phyloP scores from a whole-genome alignment of 169 alveolate species.

The Plasmodium berghei region DNA sequence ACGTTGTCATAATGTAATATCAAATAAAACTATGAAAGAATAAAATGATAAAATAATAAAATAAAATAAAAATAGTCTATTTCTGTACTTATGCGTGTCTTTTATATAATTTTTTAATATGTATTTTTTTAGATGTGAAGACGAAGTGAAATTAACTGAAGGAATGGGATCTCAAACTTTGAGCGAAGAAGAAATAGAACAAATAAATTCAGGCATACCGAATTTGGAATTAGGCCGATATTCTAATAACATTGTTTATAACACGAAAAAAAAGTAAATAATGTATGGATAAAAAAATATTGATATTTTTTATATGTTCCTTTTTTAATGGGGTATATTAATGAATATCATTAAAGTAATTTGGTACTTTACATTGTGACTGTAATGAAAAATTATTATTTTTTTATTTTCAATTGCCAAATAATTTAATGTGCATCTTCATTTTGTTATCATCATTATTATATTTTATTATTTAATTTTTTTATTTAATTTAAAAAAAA shows the following conservation, averaged over 20 bases:
- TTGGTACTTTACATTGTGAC: too few relatives aligned
- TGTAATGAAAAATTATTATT: too few relatives aligned
- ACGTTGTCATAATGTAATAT: constrained; percentile 28
- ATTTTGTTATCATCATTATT: too few relatives aligned
- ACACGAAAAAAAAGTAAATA: neutral
- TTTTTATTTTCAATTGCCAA: too few relatives aligned
- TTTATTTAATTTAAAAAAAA: too few relatives aligned
- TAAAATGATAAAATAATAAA: neutral
- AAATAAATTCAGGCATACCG: constrained; percentile 29
- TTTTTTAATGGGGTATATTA: too few relatives aligned
- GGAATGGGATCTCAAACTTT: neutral
- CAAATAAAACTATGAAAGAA: constrained; percentile 4
- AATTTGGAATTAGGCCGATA: constrained; percentile 3
- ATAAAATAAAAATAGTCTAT: neutral
- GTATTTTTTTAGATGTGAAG: constrained; percentile 15
- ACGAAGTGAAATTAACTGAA: constrained; percentile 10
- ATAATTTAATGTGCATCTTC: too few relatives aligned
- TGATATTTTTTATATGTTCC: neutral
- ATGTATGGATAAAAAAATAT: neutral
- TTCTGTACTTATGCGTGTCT: neutral
- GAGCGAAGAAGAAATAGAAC: constrained; percentile 65
- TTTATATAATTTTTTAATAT: neutral
- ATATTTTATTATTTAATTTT: too few relatives aligned
- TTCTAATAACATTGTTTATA: constrained; percentile 16
- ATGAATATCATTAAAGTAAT: too few relatives aligned